Evolutionary conservation across 2,329 filamentous ascomycete species (phyloP), one percentile per base, ranked within the genome.

Genomic region (Aureobasidium zeae): DNA sequence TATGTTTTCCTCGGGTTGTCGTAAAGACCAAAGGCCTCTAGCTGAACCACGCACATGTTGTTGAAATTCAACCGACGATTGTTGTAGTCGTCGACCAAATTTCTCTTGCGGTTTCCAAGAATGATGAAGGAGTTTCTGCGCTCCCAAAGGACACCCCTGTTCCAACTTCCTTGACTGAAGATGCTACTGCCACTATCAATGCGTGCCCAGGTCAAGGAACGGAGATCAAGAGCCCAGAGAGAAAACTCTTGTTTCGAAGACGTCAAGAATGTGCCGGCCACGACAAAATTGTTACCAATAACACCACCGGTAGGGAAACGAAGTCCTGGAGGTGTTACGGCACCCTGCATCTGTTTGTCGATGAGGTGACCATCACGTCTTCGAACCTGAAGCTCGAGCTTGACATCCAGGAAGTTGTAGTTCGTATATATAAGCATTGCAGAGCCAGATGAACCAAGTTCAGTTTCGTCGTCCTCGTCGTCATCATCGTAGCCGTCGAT

Each of bases 221-320:
- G 79, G 45, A 98, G 65, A 57, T 98, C 88, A 35, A 98, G 67
- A 2, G 91, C 89, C 91, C 91, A 98, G 1, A 98, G 71, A 0
- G 91, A 89, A 63, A 96, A 98, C 61, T 98, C 91, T 59, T 96
- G 89, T 64, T 95, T 96, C 1, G 89, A 95, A 1, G 89, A 95
- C 0, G 91, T 98, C 46, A 98, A 73, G 59, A 96, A 96, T 0
- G 91, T 98, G 20, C 91, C 91, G 58, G 88, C 95, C 16, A 98
- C 89, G 31, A 98, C 87, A 56, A 98, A 96, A 60, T 95, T 85
- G 5, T 86, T 89, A 61, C 94, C 89, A 52, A 96, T 89, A 35
- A 98, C 79, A 30, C 88, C 91, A 21, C 91, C 91, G 51, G 95
- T 98, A 1, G 91, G 91, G 56, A 98, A 98, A 8, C 91, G 80